Conservation (phyloP, 129 eudicot genomes). For the Solidago caesia region DNA sequence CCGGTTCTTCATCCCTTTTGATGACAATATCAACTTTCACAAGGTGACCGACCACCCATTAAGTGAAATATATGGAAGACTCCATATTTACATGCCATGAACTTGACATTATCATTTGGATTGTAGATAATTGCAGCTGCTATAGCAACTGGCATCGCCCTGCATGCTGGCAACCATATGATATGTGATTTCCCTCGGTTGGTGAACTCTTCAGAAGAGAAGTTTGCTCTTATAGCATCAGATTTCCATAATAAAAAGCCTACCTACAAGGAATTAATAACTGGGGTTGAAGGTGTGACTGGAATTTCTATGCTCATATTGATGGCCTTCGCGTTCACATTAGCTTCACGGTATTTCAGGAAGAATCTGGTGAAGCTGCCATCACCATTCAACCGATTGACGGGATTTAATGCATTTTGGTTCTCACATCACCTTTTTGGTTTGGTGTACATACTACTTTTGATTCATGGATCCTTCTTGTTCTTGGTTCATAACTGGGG, state of each 20-base stretch:
- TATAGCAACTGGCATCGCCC: slow-evolving; percentile 60
- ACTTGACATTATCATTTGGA: slow-evolving; percentile 11
- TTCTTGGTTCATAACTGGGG: slow-evolving; percentile 78
- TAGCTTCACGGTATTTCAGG: slow-evolving; percentile 75
- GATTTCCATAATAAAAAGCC: slow-evolving; percentile 67
- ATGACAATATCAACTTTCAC: slow-evolving; percentile 92
- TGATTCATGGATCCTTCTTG: slow-evolving; percentile 85
- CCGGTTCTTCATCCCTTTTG: slow-evolving; percentile 67
- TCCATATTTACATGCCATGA: background rate
- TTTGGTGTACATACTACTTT: slow-evolving; percentile 71
- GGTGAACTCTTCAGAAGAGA: slow-evolving; percentile 63
- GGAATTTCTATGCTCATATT: slow-evolving; percentile 80
- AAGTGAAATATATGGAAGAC: background rate
- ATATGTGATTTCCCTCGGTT: slow-evolving; percentile 89
- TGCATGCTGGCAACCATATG: slow-evolving; percentile 84
- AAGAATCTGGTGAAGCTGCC: slow-evolving; percentile 73
- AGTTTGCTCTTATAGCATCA: slow-evolving; percentile 62
- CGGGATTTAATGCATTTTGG: slow-evolving; percentile 98
- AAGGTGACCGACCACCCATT: slow-evolving; percentile 45
- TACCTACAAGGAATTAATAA: slow-evolving; percentile 49
- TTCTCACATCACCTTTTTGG: slow-evolving; percentile 90
- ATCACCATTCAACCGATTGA: slow-evolving; percentile 71
- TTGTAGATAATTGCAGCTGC: slow-evolving; percentile 78
- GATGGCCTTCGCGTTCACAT: slow-evolving; percentile 67
- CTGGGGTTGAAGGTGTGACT: slow-evolving; percentile 66